Percentiles rank a stretch among this genome's conserved stretches.
Conservation (phyloP, 2,329 filamentous ascomycete genomes). For the Pleurostoma richardsiae region DNA sequence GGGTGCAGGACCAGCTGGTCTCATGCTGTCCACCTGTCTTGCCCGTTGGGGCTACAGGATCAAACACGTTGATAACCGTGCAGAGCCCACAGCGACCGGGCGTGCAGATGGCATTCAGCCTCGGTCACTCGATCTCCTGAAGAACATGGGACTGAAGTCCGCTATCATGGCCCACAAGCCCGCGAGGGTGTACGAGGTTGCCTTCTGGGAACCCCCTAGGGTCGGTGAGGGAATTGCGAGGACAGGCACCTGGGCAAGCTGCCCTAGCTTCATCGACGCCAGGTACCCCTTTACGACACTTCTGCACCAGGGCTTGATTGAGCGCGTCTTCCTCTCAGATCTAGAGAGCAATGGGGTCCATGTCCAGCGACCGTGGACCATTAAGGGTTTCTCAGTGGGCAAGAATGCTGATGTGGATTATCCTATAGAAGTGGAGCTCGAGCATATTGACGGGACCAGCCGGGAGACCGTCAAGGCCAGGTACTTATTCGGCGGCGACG, state of each 20-base stretch:
- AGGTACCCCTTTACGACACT: conserved; percentile 67
- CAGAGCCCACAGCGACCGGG: conserved; percentile 78
- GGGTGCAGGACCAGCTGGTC: conserved; percentile 82
- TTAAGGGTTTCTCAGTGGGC: conserved; percentile 56
- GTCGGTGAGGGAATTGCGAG: conserved; percentile 55
- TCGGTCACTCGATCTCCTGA: conserved; percentile 77
- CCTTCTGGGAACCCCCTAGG: conserved; percentile 63
- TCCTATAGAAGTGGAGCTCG: conserved; percentile 73
- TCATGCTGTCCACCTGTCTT: conserved; percentile 82
- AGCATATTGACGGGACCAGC: conserved; percentile 67
- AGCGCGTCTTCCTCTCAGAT: conserved; percentile 64
- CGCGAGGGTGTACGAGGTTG: conserved; percentile 76
- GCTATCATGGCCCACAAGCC: conserved; percentile 84
- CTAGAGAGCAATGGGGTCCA: conserved; percentile 55
- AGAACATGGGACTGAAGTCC: conserved; percentile 85
- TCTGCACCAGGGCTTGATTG: conserved; percentile 67
- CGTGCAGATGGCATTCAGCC: conserved; percentile 91
- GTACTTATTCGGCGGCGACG: conserved; percentile 69
- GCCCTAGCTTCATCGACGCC: conserved; percentile 75
- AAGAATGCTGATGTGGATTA: conserved; percentile 56
- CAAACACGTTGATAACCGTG: conserved; percentile 88
- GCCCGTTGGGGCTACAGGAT: conserved; percentile 92
- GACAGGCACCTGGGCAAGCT: conserved; percentile 78
- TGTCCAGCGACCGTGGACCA: conserved; percentile 61
- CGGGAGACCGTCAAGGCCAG: conserved; percentile 64